Percentiles rank a stretch among this genome's conserved stretches.
phyloP scores from a whole-genome alignment of 169 alveolate species.

The Amoebophrya sp. region DNA sequence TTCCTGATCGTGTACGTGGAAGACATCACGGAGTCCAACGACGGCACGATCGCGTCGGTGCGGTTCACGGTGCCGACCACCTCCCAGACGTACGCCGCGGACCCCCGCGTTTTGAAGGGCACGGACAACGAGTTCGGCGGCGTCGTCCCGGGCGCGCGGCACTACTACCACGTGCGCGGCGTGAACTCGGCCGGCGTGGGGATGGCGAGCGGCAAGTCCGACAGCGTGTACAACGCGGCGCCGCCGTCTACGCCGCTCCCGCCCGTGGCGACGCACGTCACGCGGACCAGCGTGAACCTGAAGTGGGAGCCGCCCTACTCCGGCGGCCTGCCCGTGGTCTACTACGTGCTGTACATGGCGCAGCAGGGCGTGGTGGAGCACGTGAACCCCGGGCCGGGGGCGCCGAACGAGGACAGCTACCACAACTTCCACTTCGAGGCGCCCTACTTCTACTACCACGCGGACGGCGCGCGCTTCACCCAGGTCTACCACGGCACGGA shows the following conservation, averaged over 20 bases:
- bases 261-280: neutral
- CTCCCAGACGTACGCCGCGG: neutral
- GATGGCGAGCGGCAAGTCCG: neutral
- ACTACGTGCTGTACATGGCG: neutral
- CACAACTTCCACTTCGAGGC: neutral
- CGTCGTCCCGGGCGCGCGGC: neutral
- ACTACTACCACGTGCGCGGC: neutral
- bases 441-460: neutral
- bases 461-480: neutral
- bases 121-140: neutral
- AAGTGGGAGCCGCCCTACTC: neutral
- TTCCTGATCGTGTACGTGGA: conserved; percentile 7
- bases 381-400: neutral
- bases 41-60: conserved; percentile 10
- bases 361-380: neutral
- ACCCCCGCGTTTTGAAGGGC: neutral
- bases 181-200: neutral
- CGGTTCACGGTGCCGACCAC: neutral
- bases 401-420: neutral
- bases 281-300: neutral
- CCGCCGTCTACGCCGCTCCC: neutral
- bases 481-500: neutral
- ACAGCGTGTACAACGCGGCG: neutral
- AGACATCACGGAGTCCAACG: neutral
- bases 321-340: neutral